Percentiles rank a stretch among this genome's conserved stretches.
Conservation (phyloP, 2,329 filamentous ascomycete genomes). For the Microdochium bolleyi region DNA sequence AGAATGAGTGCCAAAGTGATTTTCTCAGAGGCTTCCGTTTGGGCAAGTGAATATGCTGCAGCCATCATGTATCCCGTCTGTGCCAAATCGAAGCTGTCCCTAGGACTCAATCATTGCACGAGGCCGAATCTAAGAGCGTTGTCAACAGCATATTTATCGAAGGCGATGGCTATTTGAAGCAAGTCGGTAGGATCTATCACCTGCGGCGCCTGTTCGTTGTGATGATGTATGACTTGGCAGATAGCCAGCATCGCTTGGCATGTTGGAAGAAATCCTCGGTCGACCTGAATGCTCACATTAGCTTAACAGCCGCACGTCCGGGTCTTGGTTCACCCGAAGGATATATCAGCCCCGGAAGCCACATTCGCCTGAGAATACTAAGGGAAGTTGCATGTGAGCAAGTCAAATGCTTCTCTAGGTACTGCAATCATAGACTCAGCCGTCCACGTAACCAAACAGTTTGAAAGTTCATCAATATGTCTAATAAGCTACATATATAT, state of each 20-base stretch:
- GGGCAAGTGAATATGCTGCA: background rate
- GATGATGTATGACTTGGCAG: background rate
- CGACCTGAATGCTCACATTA: no score
- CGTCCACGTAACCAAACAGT: no score
- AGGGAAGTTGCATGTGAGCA: no score
- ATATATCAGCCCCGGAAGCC: no score
- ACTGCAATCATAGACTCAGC: no score
- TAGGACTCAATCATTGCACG: background rate
- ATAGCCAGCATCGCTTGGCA: background rate
- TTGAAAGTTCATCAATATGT: no score
- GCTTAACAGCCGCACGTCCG: no score
- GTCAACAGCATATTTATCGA: background rate
- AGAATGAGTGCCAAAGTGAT: background rate
- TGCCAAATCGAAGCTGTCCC: background rate
- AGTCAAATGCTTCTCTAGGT: no score
- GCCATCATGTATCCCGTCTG: background rate
- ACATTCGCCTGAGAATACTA: no score
- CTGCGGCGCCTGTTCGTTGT: background rate
- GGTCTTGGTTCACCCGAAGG: no score
- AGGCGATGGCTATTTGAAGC: background rate
- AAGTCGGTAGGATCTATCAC: background rate
- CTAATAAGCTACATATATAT: no score
- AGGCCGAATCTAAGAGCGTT: background rate
- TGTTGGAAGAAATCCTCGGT: no score
- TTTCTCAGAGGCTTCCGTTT: background rate